Evolutionary conservation across 129 eudicot species (phyloP), one percentile per base, ranked within the genome.

Genomic region (Rutidosis leptorrhynchoides): DNA sequence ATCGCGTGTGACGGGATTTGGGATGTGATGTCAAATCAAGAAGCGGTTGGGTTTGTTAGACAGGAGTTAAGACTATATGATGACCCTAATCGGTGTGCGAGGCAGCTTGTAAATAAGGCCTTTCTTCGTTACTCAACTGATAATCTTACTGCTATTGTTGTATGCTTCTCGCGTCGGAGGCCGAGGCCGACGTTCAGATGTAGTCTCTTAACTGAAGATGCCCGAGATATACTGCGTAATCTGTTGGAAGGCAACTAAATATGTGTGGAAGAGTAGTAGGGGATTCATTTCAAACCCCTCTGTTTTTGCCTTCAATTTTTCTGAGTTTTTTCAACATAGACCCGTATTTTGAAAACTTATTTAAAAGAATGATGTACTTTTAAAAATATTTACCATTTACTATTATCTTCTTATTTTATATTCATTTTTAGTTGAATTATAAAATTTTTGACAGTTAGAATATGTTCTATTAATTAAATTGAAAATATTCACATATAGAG

Each of bases 1-100:
- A 62, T 90, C 5, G 97, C 78, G 2, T 90, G 97, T 43, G 97
- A 90, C 51, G 97, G 97, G 73, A 80, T 90, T 16, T 90, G 97
- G 97, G 97, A 90, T 51, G 95, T 80, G 21, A 74, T 90, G 84
- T 64, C 95, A 10, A 90, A 86, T 65, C 83, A 90, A 64, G 90
- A 84, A 56, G 97, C 97, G 2, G 85, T 90, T 5, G 29, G 75
- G 9, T 17, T 90, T 30, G 97, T 90, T 40, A 71, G 91, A 5
- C 69, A 81, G 8, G 85, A 75, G 67, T 76, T 90, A 8, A 86
- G 82, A 65, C 61, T 20, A 61, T 74, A 84, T 27, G 62, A 80
- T 20, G 95, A 90, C 68, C 95, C 95, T 0, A 64, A 71, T 27
- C 58, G 37, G 29, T 84, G 83, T 73, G 97, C 97, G 6, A 67